A percentile compares a stretch with the other conserved stretches of the same genome.
Conservation (phyloP, 148 eudicot species). For the Rhododendron griersonianum region DNA sequence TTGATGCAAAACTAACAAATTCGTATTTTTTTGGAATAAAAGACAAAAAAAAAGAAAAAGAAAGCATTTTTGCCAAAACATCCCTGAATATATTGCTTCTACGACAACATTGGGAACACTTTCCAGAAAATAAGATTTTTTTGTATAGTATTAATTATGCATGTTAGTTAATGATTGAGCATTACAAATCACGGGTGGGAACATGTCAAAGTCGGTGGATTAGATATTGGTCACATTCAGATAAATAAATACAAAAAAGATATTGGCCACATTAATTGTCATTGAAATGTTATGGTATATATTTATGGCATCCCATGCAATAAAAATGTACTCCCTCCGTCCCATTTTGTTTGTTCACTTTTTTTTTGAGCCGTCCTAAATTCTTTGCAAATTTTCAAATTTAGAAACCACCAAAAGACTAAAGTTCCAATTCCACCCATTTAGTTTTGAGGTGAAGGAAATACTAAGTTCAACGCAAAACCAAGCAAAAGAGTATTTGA, state of each 20-base stretch:
- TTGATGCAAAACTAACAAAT: no score
- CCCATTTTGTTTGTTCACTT: neutral
- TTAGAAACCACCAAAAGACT: no score
- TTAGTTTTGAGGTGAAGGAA: neutral
- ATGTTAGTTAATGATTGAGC: neutral
- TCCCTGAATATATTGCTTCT: neutral
- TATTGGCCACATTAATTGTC: neutral
- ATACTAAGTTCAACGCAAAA: neutral
- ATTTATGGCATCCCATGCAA: neutral
- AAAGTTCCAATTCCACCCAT: no score
- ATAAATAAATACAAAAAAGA: neutral
- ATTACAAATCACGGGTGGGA: neutral
- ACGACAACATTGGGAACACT: neutral
- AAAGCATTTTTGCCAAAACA: no score
- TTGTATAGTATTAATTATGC: neutral
- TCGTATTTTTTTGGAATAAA: no score
- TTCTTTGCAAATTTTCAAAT: no score
- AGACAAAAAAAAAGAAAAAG: no score
- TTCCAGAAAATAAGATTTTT: no score
- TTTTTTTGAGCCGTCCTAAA: neutral
- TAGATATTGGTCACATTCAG: neutral
- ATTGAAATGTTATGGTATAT: neutral
- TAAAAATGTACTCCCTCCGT: neutral
- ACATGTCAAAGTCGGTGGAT: neutral
- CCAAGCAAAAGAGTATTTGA: neutral